Conservation (phyloP, 2,329 filamentous ascomycete genomes). For the Exophiala aquamarina region DNA sequence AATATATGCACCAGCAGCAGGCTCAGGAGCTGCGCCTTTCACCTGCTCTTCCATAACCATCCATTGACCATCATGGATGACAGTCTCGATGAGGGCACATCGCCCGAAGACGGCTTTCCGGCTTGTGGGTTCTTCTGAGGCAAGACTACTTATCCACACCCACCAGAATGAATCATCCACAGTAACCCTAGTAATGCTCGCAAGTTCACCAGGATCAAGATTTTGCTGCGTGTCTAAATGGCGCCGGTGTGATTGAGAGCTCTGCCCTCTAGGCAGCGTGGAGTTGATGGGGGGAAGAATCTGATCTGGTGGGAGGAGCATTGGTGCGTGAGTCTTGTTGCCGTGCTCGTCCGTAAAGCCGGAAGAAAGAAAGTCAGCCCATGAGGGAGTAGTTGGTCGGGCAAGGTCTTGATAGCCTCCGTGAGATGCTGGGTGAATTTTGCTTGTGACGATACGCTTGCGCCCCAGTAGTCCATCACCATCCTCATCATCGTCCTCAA, state of each 20-base stretch:
- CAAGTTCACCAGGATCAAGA: slow-evolving; percentile 88
- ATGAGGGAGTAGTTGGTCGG: slow-evolving; percentile 91
- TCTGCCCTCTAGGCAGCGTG: slow-evolving; percentile 67
- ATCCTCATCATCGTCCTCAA: slow-evolving; percentile 70
- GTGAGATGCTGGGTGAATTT: slow-evolving; percentile 10
- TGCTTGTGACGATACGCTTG: slow-evolving; percentile 26
- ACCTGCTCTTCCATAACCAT: slow-evolving; percentile 95
- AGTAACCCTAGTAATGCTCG: slow-evolving; percentile 82
- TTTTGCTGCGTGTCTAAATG: slow-evolving; percentile 66
- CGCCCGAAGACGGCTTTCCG: slow-evolving; percentile 92
- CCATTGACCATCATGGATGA: slow-evolving; percentile 79
- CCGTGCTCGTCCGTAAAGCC: slow-evolving; percentile 80
- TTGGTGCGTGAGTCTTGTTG: slow-evolving; percentile 61
- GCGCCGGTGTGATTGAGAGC: slow-evolving; percentile 80
- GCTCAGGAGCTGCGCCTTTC: slow-evolving; percentile 84
- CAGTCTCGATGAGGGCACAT: slow-evolving; percentile 88
- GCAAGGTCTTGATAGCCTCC: slow-evolving; percentile 55
- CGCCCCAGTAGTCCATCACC: slow-evolving; percentile 52
- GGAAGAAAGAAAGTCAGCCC: slow-evolving; percentile 95
- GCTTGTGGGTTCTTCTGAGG: slow-evolving; percentile 79
- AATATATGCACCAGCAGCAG: slow-evolving; percentile 82
- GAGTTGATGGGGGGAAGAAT: slow-evolving; percentile 80
- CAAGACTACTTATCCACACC: slow-evolving; percentile 98
- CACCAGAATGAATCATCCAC: slow-evolving; percentile 98
- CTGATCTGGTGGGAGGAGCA: slow-evolving; percentile 89